Evolutionary conservation across 1,284 basidiomycete species (phyloP), one percentile per base, ranked within the genome.

Genomic region (Microbotryomycetes sp.): DNA sequence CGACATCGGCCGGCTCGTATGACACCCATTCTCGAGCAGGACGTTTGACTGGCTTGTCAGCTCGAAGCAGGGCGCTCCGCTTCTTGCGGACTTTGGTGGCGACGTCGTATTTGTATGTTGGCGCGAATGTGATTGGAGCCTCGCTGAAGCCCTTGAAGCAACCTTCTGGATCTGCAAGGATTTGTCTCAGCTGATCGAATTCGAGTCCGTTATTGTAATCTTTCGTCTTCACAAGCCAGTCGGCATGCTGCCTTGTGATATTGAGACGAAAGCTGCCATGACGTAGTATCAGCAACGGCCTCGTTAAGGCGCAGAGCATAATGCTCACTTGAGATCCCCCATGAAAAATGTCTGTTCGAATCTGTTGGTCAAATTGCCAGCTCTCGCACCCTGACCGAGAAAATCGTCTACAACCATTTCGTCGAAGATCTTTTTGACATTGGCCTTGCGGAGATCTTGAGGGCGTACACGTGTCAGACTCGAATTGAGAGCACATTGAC

Each of bases 261-360:
- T 81, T 79, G 42, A 82, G 73, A 6, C 81, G 76, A 70, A 81
- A 80, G 67, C 80, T 80, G 59, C 7, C 6, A 55, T 19, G 25
- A 26, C 6, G n/a, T 47, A 16, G 26, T 26, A 16, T 51, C 52
- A 31, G 7, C 26, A 47, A 26, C 29, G 45, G 50, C 6, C 47
- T 4, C 3, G 9, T n/a, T 48, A 47, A 0, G 6, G 22, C 14
- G 6, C 16, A 23, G n/a, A 48, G 16, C 3, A 15, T 3, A n/a
- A 6, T 5, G 42, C 49, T 5, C 1, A 71, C 71, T 71, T 69
- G 73, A 74, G 81, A 74, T 91, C 89, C 3, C 89, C 89, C 67
- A 82, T 87, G 46, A 90, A 79, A 72, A 92, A 92, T 0, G 85
- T 83, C 68, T 85, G 84, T 72, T 93, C 90, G 69, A 91, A 92